Evolutionary conservation across 441 rosid species (phyloP).

Genomic region (Macaranga tanarius): DNA sequence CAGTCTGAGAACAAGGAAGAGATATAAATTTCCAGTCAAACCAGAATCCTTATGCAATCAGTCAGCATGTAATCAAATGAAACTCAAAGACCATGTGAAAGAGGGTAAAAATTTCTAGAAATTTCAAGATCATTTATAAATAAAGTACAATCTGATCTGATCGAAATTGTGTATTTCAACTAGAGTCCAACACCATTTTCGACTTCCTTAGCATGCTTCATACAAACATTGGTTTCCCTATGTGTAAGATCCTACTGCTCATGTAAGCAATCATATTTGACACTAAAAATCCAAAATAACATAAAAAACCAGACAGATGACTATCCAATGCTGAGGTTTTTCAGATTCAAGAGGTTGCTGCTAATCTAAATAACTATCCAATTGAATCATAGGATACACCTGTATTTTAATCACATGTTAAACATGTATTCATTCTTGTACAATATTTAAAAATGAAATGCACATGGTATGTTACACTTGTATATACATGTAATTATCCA

Average conservation of each 20-base stretch:
- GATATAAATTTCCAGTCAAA: slow-evolving; percentile 9
- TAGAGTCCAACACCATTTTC: neutral
- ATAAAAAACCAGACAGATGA: neutral
- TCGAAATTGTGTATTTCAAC: neutral
- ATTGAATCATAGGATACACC: no score
- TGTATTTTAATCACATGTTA: no score
- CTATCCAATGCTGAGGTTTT: neutral
- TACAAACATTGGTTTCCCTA: neutral
- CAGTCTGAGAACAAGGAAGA: slow-evolving; percentile 54
- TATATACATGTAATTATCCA: no score
- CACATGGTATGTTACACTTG: no score
- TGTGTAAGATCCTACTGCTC: neutral
- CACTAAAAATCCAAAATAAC: neutral
- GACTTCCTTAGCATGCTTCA: neutral
- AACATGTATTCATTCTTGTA: no score
- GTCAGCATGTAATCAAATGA: slow-evolving; percentile 10
- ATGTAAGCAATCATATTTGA: neutral
- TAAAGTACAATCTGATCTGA: neutral
- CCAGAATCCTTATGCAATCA: neutral
- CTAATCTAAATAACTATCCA: neutral
- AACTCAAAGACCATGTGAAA: neutral
- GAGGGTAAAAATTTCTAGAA: neutral
- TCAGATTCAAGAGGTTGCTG: neutral
- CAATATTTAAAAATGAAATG: no score
- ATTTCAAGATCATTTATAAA: neutral